Percentiles rank a stretch among this genome's conserved stretches.
Conservation (phyloP, 202 grass and related monocot species). For the Setaria italica region DNA sequence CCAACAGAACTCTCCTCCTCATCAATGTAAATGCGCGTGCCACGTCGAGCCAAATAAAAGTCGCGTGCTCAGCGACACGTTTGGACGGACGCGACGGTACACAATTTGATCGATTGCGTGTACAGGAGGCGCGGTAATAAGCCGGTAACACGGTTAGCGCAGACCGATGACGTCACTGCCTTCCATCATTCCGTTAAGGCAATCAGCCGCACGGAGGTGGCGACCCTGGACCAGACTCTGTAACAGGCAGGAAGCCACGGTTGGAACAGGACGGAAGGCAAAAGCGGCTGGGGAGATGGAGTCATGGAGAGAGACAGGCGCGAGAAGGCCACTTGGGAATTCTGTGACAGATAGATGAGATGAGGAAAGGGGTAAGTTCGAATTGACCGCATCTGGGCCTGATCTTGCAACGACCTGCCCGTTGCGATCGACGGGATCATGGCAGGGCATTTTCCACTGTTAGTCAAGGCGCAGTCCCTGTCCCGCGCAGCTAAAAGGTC, state of each 20-base stretch:
- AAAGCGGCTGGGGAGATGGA: neutral
- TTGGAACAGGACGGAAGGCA: neutral
- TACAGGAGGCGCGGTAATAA: too few relatives aligned
- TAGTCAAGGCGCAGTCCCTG: constrained; percentile 43
- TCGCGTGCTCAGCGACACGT: neutral
- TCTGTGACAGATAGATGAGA: neutral
- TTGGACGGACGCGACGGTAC: neutral
- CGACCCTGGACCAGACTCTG: neutral
- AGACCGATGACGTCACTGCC: neutral
- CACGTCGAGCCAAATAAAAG: neutral
- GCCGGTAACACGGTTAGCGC: neutral
- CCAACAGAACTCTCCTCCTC: neutral
- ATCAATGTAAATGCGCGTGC: neutral
- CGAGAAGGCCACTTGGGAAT: neutral
- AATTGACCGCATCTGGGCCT: too few relatives aligned
- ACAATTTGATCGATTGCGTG: neutral
- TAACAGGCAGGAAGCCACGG: neutral
- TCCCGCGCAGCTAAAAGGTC: neutral
- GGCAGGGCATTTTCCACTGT: constrained; percentile 20
- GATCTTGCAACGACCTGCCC: constrained; percentile 23
- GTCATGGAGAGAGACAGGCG: neutral
- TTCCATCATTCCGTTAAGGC: constrained; percentile 3
- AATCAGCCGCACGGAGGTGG: neutral
- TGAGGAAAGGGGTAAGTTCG: neutral
- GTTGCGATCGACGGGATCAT: constrained; percentile 11